A percentile compares a stretch with the other conserved stretches of the same genome.
Conservation (phyloP, 495 filamentous ascomycete genomes). For the Evansstolkia leycettana region DNA sequence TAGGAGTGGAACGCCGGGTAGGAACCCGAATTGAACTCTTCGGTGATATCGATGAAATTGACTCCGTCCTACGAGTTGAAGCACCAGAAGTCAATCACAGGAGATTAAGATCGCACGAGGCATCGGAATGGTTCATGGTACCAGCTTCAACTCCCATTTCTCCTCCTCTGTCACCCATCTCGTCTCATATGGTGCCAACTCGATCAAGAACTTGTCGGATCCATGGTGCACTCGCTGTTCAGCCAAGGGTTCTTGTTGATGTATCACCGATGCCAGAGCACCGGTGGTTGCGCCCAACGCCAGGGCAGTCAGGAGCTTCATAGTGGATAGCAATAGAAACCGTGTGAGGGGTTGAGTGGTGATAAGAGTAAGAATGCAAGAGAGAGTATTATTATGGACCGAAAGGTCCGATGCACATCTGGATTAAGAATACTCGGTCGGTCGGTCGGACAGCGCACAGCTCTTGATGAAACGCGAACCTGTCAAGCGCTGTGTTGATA, state of each 20-base stretch:
- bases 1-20: constrained; percentile 19
- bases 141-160: constrained; percentile 82
- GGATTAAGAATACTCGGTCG: too few species aligned
- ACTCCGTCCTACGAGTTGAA: constrained; percentile 50
- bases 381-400: too few species aligned
- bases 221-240: constrained; percentile 20
- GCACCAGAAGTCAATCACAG: constrained; percentile 4
- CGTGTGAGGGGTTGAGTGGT: neutral
- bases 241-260: constrained; percentile 24
- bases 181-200: constrained; percentile 75
- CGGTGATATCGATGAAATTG: constrained; percentile 93
- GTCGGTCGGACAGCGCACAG: too few species aligned
- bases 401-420: too few species aligned
- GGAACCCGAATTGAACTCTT: constrained; percentile 30
- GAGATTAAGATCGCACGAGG: neutral
- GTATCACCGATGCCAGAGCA: constrained; percentile 21
- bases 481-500: too few species aligned
- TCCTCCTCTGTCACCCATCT: constrained; percentile 85
- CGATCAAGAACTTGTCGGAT: constrained; percentile 59
- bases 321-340: constrained; percentile 4
- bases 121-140: constrained; percentile 27
- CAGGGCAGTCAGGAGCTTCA: constrained; percentile 20
- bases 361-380: neutral
- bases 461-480: too few species aligned
- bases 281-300: constrained; percentile 20